Evolutionary conservation across 2,329 filamentous ascomycete genomes (phyloP).

Genomic region (Xylaria sp.): DNA sequence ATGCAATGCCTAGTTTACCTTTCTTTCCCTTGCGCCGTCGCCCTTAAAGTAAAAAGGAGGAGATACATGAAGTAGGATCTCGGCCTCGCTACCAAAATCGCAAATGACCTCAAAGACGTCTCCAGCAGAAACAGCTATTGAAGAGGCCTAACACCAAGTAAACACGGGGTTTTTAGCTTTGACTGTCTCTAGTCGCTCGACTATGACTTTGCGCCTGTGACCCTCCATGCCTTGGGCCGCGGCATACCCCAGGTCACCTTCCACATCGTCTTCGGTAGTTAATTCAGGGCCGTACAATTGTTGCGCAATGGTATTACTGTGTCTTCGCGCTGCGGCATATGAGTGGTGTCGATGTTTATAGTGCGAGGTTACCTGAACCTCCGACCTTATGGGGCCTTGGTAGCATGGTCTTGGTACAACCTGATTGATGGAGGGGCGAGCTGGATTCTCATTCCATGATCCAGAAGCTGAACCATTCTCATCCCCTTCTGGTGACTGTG

Average conservation of each 20-base stretch:
- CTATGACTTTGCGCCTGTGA: slow-evolving; percentile 92
- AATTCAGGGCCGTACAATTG: slow-evolving; percentile 59
- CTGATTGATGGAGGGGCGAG: slow-evolving; percentile 28
- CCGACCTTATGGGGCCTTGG: slow-evolving; percentile 55
- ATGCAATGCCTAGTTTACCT: slow-evolving; percentile 28
- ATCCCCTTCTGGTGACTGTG: slow-evolving; percentile 55
- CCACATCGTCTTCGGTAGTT: slow-evolving; percentile 70
- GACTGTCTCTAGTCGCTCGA: slow-evolving; percentile 93
- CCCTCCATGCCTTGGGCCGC: slow-evolving; percentile 95
- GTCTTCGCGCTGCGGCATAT: slow-evolving; percentile 62
- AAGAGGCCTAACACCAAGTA: slow-evolving; percentile 81
- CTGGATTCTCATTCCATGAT: slow-evolving; percentile 22
- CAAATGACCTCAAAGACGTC: slow-evolving; percentile 2
- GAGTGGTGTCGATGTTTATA: slow-evolving; percentile 65
- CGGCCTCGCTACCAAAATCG: not conserved
- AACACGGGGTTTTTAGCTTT: slow-evolving; percentile 97
- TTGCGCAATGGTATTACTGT: slow-evolving; percentile 64
- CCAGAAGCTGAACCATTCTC: slow-evolving; percentile 35
- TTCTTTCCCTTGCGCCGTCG: slow-evolving; percentile 30
- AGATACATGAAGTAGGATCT: slow-evolving; percentile 7
- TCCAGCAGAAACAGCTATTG: not conserved
- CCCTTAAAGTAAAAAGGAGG: slow-evolving; percentile 15
- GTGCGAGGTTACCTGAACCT: slow-evolving; percentile 58
- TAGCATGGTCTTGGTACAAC: slow-evolving; percentile 51
- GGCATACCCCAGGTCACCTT: slow-evolving; percentile 93